Conservation (phyloP, 106 monocot species). For the Allium sativum region DNA sequence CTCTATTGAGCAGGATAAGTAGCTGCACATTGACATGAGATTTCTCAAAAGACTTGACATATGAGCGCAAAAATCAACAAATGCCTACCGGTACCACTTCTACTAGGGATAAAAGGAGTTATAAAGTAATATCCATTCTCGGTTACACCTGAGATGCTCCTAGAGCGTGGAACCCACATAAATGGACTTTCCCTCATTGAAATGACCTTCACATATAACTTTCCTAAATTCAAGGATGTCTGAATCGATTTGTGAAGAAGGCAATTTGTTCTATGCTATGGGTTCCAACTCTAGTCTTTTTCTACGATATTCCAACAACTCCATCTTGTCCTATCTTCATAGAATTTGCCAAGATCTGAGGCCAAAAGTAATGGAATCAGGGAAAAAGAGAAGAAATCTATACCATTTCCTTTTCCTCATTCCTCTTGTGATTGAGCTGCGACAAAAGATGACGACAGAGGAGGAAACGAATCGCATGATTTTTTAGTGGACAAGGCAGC, state of each 20-base stretch:
- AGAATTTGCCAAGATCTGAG: conserved; percentile 92
- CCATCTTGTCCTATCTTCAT: conserved; percentile 82
- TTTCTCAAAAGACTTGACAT: conserved; percentile 28
- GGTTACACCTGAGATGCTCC: conserved; percentile 87
- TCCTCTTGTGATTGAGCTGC: conserved; percentile 11
- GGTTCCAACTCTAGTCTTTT: conserved; percentile 87
- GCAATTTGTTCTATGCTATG: conserved; percentile 32
- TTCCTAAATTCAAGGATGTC: conserved; percentile 62
- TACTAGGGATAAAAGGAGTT: conserved; percentile 61
- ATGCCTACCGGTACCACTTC: conserved; percentile 14
- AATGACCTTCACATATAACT: conserved; percentile 64
- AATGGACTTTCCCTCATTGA: conserved; percentile 61
- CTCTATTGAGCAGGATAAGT: conserved; percentile 86
- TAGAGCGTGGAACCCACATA: conserved; percentile 90
- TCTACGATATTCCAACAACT: conserved; percentile 86
- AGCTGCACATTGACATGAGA: conserved; percentile 65
- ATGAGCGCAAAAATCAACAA: neutral
- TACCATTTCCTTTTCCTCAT: conserved; percentile 35
- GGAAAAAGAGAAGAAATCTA: conserved; percentile 66
- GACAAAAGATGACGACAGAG: too few species aligned
- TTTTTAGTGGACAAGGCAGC: too few species aligned
- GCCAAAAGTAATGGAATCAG: conserved; percentile 79
- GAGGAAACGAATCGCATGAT: too few species aligned
- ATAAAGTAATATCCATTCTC: conserved; percentile 91
- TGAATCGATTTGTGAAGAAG: conserved; percentile 18